Conservation (phyloP, 495 filamentous ascomycete species). For the Penicillium cinerascens region DNA sequence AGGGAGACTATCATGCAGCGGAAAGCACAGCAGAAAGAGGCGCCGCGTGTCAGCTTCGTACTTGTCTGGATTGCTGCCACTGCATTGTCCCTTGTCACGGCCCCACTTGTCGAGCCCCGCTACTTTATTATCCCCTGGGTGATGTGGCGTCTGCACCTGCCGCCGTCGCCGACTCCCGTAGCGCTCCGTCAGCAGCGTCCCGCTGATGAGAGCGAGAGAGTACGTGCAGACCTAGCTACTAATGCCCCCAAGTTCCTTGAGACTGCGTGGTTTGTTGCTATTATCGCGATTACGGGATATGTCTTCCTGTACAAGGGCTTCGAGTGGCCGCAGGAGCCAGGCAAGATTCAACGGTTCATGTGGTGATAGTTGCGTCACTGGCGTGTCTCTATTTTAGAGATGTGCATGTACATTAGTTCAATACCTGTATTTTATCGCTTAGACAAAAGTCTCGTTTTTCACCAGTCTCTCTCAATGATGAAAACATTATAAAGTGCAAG, state of each 20-base stretch:
- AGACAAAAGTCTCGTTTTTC: not conserved
- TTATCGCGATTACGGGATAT: slow-evolving; percentile 74
- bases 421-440: not conserved
- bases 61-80: slow-evolving; percentile 71
- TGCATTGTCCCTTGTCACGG: slow-evolving; percentile 72
- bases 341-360: slow-evolving; percentile 86
- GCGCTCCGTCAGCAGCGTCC: slow-evolving; percentile 23
- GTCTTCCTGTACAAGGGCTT: slow-evolving; percentile 79
- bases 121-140: slow-evolving; percentile 97
- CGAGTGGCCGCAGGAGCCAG: slow-evolving; percentile 75
- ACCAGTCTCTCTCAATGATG: not conserved
- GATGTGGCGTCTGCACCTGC: slow-evolving; percentile 82
- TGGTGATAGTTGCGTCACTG: slow-evolving; percentile 53
- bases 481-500: not conserved
- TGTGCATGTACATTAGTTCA: slow-evolving; percentile 13
- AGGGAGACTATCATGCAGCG: slow-evolving; percentile 35
- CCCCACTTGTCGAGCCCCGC: slow-evolving; percentile 87
- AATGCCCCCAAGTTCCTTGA: slow-evolving; percentile 59
- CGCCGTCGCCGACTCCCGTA: slow-evolving; percentile 38
- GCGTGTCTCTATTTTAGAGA: not conserved
- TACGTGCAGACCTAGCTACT: slow-evolving; percentile 27
- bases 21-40: slow-evolving; percentile 28
- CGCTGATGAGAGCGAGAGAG: slow-evolving; percentile 21
- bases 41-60: slow-evolving; percentile 50
- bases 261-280: slow-evolving; percentile 69